Evolutionary conservation across 1,284 basidiomycete species (phyloP), one percentile per base, ranked within the genome.

Genomic region (Rhodotorula sp.): DNA sequence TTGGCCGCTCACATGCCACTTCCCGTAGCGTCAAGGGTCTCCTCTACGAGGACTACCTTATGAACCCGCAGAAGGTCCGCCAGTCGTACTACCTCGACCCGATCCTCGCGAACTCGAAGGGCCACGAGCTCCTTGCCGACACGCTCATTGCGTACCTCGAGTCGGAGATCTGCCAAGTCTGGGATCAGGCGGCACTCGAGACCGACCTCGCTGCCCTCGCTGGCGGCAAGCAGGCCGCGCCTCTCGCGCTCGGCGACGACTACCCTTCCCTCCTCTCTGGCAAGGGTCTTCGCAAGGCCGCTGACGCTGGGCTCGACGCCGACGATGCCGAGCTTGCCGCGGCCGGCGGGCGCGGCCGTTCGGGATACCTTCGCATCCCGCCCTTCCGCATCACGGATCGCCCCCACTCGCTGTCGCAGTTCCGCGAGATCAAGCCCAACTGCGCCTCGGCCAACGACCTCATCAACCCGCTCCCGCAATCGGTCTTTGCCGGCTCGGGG

Each of bases 401-500:
- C 14, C 91, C 91, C 0, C 84, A 83, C 53, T 85, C 86, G 74
- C 75, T 85, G 78, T 64, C 85, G 4, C 81, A 84, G n/a, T 93
- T 90, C 81, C 87, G 91, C 78, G 94, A 97, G 81, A 87, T 94
- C 64, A 85, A 87, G 64, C 94, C 95, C 19, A 93, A 86, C 83
- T 97, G 95, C 81, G 92, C 91, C 0, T 90, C 89, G 25, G 94
- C 94, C 34, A 95, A 96, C 81, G 93, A 97, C 81, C 85, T 97
- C 56, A 91, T 97, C 80, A 96, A 96, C 83, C 95, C 94, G 4
- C 85, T 97, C 2, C 93, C 94, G 17, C 88, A 89, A 0, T 91
- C 90, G 41, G 83, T 95, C 73, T 97, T 97, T 83, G 90, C 89
- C 72, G 93, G 93, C 45, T 90, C 89, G 0, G 95, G 94, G 7